phyloP scores from a whole-genome alignment of 441 rosid species.

The Corymbia citriodora region DNA sequence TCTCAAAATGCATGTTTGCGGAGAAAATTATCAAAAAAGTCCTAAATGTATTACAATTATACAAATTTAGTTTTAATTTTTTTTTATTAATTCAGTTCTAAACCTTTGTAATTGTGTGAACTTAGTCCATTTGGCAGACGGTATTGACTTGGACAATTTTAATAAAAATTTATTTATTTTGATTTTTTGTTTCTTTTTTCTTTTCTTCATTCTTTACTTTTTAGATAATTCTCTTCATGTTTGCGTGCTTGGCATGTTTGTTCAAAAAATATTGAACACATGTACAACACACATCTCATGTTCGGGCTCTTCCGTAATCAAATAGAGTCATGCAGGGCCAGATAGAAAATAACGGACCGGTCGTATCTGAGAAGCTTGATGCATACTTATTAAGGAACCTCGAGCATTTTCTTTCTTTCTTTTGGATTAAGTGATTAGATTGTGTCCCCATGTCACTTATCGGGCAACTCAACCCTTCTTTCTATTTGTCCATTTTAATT shows the following conservation, averaged over 20 bases:
- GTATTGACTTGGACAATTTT: no score
- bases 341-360: neutral
- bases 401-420: neutral
- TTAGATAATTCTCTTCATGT: no score
- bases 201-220: neutral
- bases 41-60: accelerated
- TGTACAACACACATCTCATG: neutral
- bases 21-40: accelerated
- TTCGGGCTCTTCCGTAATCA: neutral
- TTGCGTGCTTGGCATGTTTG: neutral
- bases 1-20: accelerated
- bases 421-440: neutral
- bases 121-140: no score
- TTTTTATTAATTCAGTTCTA: no score
- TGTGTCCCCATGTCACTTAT: neutral
- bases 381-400: neutral
- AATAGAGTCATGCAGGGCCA: neutral
- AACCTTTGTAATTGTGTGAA: no score
- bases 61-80: accelerated
- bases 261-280: neutral
- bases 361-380: neutral
- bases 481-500: neutral
- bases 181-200: no score
- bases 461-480: neutral
- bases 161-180: no score